These are phyloP conservation scores for Neopestalotiopsis clavispora DNA, from an alignment of 2,329 filamentous ascomycete species.

Conservation along the genomic window DNA sequence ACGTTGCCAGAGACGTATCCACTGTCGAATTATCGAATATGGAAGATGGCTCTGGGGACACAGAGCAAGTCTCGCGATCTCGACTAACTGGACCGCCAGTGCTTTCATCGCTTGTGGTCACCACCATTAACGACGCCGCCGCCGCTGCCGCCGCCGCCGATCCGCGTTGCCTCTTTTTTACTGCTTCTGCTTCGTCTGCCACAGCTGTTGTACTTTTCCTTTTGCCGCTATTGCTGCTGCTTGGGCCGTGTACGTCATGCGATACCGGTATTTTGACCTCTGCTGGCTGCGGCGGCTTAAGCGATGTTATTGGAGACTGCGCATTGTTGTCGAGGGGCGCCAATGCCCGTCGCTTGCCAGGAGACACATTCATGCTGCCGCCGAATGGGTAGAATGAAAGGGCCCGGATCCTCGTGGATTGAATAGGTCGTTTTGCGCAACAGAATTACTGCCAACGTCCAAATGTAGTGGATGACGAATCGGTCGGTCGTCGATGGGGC, in stretches of 20 bases:
- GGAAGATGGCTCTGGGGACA: slow-evolving; percentile 41
- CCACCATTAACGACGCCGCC: too few species aligned
- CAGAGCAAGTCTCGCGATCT: neutral
- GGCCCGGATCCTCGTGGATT: too few species aligned
- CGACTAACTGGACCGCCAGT: too few species aligned
- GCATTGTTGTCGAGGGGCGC: slow-evolving; percentile 33
- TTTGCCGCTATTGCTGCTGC: neutral
- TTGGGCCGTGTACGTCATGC: neutral
- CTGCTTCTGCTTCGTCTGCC: neutral
- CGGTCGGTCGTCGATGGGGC: too few species aligned
- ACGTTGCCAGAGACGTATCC: slow-evolving; percentile 54
- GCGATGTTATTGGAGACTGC: slow-evolving; percentile 23
- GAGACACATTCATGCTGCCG: slow-evolving; percentile 30
- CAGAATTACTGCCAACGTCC: too few species aligned
- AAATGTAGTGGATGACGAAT: too few species aligned
- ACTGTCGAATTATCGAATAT: slow-evolving; percentile 54
- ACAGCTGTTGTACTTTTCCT: neutral
- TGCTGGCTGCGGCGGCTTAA: neutral
- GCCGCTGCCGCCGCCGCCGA: neutral
- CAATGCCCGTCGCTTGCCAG: slow-evolving; percentile 35
- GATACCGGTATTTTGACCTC: neutral
- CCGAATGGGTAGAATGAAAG: neutral
- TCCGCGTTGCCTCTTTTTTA: slow-evolving; percentile 3
- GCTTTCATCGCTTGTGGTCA: too few species aligned
- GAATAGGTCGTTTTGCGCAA: too few species aligned